Evolutionary conservation across 768 basidiomycete species (phyloP).

Genomic region (Rhodotorula graminis): DNA sequence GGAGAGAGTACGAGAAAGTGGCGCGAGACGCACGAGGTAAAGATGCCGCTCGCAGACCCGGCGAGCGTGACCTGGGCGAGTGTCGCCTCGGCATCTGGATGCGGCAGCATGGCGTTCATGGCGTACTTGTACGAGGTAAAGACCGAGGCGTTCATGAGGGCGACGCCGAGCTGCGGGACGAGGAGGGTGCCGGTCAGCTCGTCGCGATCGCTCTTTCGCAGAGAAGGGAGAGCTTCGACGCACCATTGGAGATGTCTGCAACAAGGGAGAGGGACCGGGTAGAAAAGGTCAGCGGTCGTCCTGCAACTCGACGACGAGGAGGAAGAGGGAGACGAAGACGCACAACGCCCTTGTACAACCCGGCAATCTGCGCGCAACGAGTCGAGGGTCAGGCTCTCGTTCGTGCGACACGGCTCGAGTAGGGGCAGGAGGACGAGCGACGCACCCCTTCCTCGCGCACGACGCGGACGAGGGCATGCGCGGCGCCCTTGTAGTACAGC

Average conservation of each 20-base stretch:
- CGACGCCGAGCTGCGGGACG: slow-evolving; percentile 57
- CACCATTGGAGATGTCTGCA: slow-evolving; percentile 66
- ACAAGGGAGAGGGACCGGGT: background rate
- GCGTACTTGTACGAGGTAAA: slow-evolving; percentile 80
- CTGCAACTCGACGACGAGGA: background rate
- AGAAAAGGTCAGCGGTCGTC: background rate
- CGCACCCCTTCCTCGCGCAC: slow-evolving; percentile 63
- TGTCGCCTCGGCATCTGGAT: slow-evolving; percentile 55
- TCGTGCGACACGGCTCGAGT: too few relatives aligned
- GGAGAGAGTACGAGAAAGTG: background rate
- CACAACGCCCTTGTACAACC: slow-evolving; percentile 67
- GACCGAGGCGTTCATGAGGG: slow-evolving; percentile 76
- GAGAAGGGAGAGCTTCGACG: slow-evolving; percentile 22
- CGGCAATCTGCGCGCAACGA: background rate
- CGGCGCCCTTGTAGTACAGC: slow-evolving; percentile 54
- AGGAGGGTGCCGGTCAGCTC: too few relatives aligned
- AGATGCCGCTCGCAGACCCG: slow-evolving; percentile 71
- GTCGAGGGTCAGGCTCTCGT: too few relatives aligned
- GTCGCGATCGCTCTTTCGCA: background rate
- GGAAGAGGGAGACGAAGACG: background rate
- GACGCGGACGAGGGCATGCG: slow-evolving; percentile 65
- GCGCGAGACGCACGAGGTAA: slow-evolving; percentile 63
- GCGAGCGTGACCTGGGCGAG: slow-evolving; percentile 70
- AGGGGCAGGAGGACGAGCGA: too few relatives aligned
- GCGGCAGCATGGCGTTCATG: slow-evolving; percentile 61